Percentiles rank a stretch among this genome's conserved stretches.
Conservation (phyloP, 106 monocot species). For the Platanthera zijinensis region DNA sequence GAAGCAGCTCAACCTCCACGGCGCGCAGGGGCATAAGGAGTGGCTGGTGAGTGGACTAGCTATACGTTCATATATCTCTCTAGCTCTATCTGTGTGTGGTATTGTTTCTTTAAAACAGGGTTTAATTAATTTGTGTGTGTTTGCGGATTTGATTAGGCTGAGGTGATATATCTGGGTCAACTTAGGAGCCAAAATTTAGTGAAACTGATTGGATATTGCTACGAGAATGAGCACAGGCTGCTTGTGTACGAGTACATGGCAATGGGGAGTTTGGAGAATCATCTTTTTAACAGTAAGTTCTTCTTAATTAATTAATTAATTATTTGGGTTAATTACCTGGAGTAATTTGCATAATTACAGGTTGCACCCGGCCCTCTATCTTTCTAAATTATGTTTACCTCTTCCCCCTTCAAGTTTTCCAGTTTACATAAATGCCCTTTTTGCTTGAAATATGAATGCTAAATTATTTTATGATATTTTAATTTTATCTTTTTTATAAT, state of each 20-base stretch:
- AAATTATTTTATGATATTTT: background rate
- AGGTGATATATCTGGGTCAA: constrained; percentile 79
- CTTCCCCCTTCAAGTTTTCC: too few relatives aligned
- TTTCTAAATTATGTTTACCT: too few relatives aligned
- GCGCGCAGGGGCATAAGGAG: constrained; percentile 76
- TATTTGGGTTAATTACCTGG: background rate
- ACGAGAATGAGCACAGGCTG: constrained; percentile 59
- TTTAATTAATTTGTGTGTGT: background rate
- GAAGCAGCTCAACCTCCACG: constrained; percentile 69
- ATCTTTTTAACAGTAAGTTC: constrained; percentile 68
- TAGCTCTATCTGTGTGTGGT: background rate
- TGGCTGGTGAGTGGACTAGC: constrained; percentile 72
- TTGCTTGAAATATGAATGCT: background rate
- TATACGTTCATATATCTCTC: background rate
- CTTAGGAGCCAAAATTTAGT: constrained; percentile 66
- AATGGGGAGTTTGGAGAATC: constrained; percentile 76
- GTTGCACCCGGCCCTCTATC: too few relatives aligned
- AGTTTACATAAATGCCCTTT: too few relatives aligned
- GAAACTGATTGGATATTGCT: constrained; percentile 83
- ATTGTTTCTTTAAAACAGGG: background rate
- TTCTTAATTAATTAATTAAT: background rate
- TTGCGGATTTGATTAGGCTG: constrained; percentile 30
- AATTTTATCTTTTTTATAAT: background rate
- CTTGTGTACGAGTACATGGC: constrained; percentile 82
- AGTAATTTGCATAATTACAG: background rate